Evolutionary conservation across 148 eudicot species (phyloP).

Genomic region (Camellia granthamiana): DNA sequence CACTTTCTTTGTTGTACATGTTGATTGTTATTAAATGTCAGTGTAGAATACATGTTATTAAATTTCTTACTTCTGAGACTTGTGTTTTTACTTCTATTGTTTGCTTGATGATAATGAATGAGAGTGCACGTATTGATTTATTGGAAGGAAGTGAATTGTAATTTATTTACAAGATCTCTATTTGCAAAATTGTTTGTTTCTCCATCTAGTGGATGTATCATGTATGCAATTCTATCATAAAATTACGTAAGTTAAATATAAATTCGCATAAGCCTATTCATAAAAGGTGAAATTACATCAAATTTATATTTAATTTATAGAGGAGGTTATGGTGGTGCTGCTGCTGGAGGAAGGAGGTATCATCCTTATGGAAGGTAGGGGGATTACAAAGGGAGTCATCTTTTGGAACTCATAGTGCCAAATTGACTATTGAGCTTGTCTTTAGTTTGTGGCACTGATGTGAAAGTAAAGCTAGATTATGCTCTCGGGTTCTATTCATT

Average conservation of each 20-base stretch:
- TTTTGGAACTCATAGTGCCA: neutral
- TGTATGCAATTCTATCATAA: too few relatives aligned
- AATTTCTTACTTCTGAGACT: neutral
- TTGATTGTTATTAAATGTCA: neutral
- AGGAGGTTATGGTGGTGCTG: constrained; percentile 23
- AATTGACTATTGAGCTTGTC: neutral
- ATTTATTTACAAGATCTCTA: too few relatives aligned
- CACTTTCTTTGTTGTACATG: neutral
- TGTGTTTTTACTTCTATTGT: neutral
- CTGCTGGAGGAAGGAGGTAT: constrained; percentile 33
- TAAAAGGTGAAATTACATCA: too few relatives aligned
- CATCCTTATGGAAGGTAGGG: constrained; percentile 46
- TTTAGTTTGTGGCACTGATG: neutral
- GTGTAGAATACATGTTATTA: neutral
- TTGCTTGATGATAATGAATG: neutral
- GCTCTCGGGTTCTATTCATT: neutral
- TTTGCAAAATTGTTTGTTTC: too few relatives aligned
- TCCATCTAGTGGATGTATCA: too few relatives aligned
- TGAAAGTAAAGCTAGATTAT: neutral
- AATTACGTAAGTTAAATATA: too few relatives aligned
- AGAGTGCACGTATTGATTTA: neutral
- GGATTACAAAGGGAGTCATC: neutral
- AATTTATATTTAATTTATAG: neutral
- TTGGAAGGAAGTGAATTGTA: neutral
- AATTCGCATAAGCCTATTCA: too few relatives aligned